Percentiles rank a stretch among this genome's conserved stretches.
phyloP scores from a whole-genome alignment of 2,329 filamentous ascomycete species.

The Aspergillus quadricinctus region DNA sequence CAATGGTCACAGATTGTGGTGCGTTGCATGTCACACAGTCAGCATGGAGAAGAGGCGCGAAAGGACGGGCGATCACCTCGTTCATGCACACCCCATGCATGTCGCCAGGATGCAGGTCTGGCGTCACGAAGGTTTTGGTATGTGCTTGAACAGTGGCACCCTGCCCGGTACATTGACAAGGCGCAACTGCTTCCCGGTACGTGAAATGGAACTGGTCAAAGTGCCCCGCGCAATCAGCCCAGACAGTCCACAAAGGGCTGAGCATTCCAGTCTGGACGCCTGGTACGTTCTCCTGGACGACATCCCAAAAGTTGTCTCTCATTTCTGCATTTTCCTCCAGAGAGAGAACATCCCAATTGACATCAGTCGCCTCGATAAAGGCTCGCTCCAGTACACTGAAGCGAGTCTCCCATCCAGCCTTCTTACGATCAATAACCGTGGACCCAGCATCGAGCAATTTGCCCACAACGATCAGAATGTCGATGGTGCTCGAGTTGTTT shows the following conservation, averaged over 20 bases:
- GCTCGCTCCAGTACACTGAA: slow-evolving; percentile 18
- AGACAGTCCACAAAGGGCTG: slow-evolving; percentile 17
- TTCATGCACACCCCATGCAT: slow-evolving; percentile 15
- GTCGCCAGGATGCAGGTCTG: slow-evolving; percentile 10
- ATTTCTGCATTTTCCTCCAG: slow-evolving; percentile 6
- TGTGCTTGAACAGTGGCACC: not conserved
- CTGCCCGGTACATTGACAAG: slow-evolving; percentile 6
- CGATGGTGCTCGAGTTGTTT: slow-evolving; percentile 22
- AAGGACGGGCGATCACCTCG: slow-evolving; percentile 16
- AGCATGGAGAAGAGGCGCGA: slow-evolving; percentile 1
- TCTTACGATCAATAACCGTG: slow-evolving; percentile 27
- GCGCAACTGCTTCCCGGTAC: slow-evolving; percentile 8
- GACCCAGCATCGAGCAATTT: slow-evolving; percentile 34
- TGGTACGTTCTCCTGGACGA: slow-evolving; percentile 1
- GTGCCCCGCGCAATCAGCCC: slow-evolving; percentile 19
- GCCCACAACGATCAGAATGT: slow-evolving; percentile 32
- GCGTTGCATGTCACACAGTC: slow-evolving; percentile 9
- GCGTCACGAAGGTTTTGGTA: slow-evolving; percentile 8
- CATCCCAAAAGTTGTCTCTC: slow-evolving; percentile 17
- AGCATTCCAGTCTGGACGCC: slow-evolving; percentile 8
- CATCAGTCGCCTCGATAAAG: slow-evolving; percentile 25
- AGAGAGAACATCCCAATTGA: slow-evolving; percentile 27
- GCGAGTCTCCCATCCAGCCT: slow-evolving; percentile 7
- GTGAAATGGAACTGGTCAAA: slow-evolving; percentile 26
- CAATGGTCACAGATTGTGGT: not conserved